A percentile compares a stretch with the other conserved stretches of the same genome.
Conservation (phyloP, 2,329 filamentous ascomycete genomes). For the Elsinoe australis region DNA sequence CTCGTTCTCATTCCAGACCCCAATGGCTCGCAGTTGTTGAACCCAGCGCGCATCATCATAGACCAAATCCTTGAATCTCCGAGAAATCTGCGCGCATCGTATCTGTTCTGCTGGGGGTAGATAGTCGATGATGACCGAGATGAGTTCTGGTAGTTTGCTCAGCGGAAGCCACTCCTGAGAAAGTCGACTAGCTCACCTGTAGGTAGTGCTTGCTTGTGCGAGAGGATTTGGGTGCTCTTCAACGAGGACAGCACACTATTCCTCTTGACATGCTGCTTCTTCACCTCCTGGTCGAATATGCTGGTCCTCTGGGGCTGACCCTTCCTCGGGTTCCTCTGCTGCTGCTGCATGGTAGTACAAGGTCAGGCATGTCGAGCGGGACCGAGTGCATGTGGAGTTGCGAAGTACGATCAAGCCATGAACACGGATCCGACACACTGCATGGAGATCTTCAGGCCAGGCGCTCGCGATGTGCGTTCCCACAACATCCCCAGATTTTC, state of each 20-base stretch:
- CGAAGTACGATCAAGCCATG: too few species aligned
- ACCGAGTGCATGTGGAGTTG: background rate
- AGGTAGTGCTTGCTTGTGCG: constrained; percentile 69
- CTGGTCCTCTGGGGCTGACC: constrained; percentile 19
- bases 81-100: constrained; percentile 74
- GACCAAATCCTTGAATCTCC: constrained; percentile 91
- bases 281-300: constrained; percentile 15
- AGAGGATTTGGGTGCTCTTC: constrained; percentile 71
- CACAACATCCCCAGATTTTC: constrained; percentile 12
- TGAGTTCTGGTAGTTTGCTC: constrained; percentile 58
- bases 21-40: constrained; percentile 74
- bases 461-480: constrained; percentile 16
- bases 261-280: constrained; percentile 20
- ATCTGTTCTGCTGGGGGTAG: constrained; percentile 79
- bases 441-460: constrained; percentile 9
- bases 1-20: constrained; percentile 83
- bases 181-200: constrained; percentile 51
- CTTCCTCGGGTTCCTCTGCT: constrained; percentile 17
- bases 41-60: constrained; percentile 98
- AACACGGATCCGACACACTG: background rate
- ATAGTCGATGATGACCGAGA: constrained; percentile 81
- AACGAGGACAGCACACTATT: constrained; percentile 63
- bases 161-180: constrained; percentile 14
- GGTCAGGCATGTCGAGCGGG: background rate
- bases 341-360: constrained; percentile 19